Evolutionary conservation across 306 rosid genomes (phyloP).

Genomic region (Parietaria judaica): DNA sequence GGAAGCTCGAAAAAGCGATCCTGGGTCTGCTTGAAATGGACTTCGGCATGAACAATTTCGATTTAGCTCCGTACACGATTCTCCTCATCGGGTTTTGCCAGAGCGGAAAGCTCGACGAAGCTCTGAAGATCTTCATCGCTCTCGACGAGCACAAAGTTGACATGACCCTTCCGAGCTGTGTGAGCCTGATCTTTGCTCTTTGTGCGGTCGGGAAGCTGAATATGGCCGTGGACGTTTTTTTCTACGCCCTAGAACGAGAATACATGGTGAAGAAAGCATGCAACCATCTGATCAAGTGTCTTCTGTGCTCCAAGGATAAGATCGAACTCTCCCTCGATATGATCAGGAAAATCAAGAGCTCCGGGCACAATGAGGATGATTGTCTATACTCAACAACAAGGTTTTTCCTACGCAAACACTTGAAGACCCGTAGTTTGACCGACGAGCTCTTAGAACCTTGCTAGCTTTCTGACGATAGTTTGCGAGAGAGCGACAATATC

Average conservation of each 20-base stretch:
- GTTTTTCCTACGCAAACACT: constrained; percentile 20
- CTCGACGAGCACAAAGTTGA: constrained; percentile 46
- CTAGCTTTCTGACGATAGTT: too few species aligned
- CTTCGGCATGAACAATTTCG: constrained; percentile 38
- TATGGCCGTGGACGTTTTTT: constrained; percentile 46
- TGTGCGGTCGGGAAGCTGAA: constrained; percentile 36
- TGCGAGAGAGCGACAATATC: too few species aligned
- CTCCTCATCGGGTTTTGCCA: constrained; percentile 76
- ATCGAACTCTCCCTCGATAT: constrained; percentile 39
- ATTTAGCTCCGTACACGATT: constrained; percentile 63
- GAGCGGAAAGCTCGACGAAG: constrained; percentile 38
- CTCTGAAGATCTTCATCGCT: constrained; percentile 45
- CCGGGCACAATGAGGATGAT: constrained; percentile 34
- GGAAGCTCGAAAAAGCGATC: constrained; percentile 39
- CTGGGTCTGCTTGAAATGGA: constrained; percentile 53
- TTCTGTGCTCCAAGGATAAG: constrained; percentile 30
- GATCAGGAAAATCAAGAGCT: constrained; percentile 35
- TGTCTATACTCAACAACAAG: constrained; percentile 20
- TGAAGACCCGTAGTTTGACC: too few species aligned
- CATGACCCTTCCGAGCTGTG: constrained; percentile 67
- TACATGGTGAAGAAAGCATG: constrained; percentile 27
- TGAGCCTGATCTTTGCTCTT: constrained; percentile 48
- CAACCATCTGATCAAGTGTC: constrained; percentile 31
- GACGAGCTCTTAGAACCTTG: too few species aligned
- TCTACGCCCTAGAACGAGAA: constrained; percentile 52